Base-by-base conservation (phyloP, 2,329 filamentous ascomycete species). In the Penicillium frequentans region DNA sequence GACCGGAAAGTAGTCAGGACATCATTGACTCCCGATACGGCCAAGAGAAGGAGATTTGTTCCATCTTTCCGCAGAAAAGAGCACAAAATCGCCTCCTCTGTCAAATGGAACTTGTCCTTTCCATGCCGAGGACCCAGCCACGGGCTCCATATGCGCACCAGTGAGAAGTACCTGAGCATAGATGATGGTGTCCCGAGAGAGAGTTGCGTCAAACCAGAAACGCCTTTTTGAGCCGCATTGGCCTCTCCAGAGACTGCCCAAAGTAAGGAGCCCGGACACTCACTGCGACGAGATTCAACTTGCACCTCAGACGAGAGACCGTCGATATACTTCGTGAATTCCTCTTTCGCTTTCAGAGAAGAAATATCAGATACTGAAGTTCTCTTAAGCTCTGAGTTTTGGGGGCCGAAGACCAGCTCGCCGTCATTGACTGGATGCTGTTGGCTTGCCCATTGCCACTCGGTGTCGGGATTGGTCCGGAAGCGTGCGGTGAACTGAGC, bases 101-200 rank as follows among this genome's bases (percentile, higher is more conserved):
- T 88, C 5, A 93, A 78, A 5, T 78, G 76, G 55, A 96, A 89
- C 0, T 77, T 77, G 3, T 78, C 74, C 60, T 84, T 86, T 13
- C 93, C 93, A 71, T 97, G 93, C 39, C 91, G 82, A n/a, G 93
- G 93, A 8, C 89, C 91, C 11, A 96, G 78, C 93, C 93, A 98
- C 1, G 92, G 89, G 33, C 83, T 84, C 86, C 88, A 95, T 3
- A 90, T 79, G 19, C 92, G 86, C 5, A 96, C 87, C 13, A 96
- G 76, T 8, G 90, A 86, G 70, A 96, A 93, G 86, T 91, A 96
- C 64, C 89, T 87, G 68, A 83, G 82, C 50, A 84, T 75, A 43
- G 84, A 82, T 66, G 83, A 87, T 0, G 90, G 88, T 1, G 77
- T 75, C 0, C 91, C 91, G 1, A 96, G 74, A 2, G 77, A 73